Percentiles rank a stretch among this genome's conserved stretches.
These are phyloP conservation scores for Aspergillus hortae DNA, from an alignment of 2,329 filamentous ascomycete species.

Conservation along the genomic window DNA sequence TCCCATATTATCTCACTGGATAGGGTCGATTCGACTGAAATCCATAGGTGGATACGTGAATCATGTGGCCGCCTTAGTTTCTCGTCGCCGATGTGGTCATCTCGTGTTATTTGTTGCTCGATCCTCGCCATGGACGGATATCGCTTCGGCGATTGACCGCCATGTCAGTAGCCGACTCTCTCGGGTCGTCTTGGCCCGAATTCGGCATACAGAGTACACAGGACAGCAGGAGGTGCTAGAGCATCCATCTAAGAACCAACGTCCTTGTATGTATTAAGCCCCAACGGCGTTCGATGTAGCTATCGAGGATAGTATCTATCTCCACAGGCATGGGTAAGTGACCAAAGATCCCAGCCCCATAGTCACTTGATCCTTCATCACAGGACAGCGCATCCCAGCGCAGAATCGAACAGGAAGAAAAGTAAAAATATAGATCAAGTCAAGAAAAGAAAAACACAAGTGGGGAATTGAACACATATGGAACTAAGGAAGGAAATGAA, in stretches of 20 bases:
- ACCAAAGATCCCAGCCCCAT: not conserved
- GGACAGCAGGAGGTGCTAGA: not conserved
- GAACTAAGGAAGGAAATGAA: not conserved
- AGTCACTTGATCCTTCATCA: not conserved
- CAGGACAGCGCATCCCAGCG: not conserved
- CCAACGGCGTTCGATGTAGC: not conserved
- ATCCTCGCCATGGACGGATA: too few relatives aligned
- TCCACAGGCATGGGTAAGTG: not conserved
- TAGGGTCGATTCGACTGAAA: not conserved
- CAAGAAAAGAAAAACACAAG: conserved; percentile 1
- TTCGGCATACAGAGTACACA: not conserved
- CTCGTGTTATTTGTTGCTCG: too few relatives aligned
- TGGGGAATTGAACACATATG: conserved; percentile 3
- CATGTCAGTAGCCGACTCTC: not conserved
- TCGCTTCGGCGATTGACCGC: not conserved
- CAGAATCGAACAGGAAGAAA: not conserved
- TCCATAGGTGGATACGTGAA: not conserved
- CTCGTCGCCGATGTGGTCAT: too few relatives aligned
- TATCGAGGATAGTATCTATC: not conserved
- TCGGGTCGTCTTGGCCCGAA: not conserved
- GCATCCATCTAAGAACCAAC: not conserved
- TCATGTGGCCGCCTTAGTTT: too few relatives aligned
- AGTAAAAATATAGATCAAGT: not conserved
- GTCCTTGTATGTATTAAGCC: not conserved
- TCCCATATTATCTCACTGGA: not conserved